Evolutionary conservation across 2,329 filamentous ascomycete species (phyloP), one percentile per base, ranked within the genome.

Genomic region (Aspergillus ochraceus): DNA sequence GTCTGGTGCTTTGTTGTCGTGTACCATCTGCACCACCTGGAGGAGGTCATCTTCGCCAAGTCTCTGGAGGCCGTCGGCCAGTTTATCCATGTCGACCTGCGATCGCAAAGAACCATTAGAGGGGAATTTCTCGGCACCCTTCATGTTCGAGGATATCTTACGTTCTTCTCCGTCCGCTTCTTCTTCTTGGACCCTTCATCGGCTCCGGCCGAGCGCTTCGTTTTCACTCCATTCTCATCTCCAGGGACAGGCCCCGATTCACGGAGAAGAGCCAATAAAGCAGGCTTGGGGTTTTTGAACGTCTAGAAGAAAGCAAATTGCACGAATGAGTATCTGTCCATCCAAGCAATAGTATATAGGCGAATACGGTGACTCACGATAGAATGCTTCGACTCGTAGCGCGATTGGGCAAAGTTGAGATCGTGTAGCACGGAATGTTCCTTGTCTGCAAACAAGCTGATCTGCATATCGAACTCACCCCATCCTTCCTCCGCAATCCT

Each of bases 401-500:
- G 85, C 62, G 88, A 83, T 66, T 88, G 84, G 67, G 86, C 84
- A 77, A 99, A 99, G 83, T 98, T 97, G 62, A 99, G 84, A 73
- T 99, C 95, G 77, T 99, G 95, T 54, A 83, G 79, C 65, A 99
- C 83, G 14, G 85, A 83, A 71, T 92, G 86, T 71, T 97, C 94
- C 82, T 97, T 97, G 77, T 95, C 92, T 30, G 90, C 88, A 72
- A 88, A 90, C 68, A 96, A 84, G 63, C 90, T 87, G 71, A 98
- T 95, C 52, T 83, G 84, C 88, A 99, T 94, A 74, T 98, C 95
- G 75, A 99, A 99, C 80, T 98, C 95, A 71, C 95, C 95, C 95
- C 95, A 99, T 68, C 95, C 95, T 79, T 97, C 91, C 78, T 99
- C 96, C 64, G 87, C 83, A 77, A 96, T 96, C 66, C 84, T 85